These are phyloP conservation scores for Aspergillus pseudoviridinutans DNA, from an alignment of 2,329 filamentous ascomycete genomes.

Conservation along the genomic window DNA sequence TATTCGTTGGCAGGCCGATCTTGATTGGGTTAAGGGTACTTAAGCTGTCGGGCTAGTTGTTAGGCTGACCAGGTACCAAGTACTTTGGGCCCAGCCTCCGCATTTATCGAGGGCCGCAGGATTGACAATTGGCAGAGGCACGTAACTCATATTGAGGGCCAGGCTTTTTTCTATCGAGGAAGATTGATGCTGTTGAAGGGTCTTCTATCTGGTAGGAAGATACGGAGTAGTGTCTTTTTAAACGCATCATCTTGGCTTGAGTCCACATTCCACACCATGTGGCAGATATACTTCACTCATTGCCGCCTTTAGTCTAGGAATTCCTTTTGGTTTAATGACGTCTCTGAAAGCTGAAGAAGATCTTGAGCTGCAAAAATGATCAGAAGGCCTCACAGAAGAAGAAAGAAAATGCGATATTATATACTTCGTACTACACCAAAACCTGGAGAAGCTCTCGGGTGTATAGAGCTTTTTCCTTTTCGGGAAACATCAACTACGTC, in stretches of 20 bases:
- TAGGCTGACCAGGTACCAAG: constrained; percentile 3
- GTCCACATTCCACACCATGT: too few relatives aligned
- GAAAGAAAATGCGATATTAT: background rate
- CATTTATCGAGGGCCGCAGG: constrained; percentile 2
- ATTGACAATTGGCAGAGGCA: constrained; percentile 9
- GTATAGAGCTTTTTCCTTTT: too few relatives aligned
- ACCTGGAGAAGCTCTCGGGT: background rate
- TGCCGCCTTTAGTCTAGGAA: too few relatives aligned
- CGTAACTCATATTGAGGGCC: background rate
- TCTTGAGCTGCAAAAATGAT: background rate
- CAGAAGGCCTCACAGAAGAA: background rate
- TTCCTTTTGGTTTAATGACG: background rate
- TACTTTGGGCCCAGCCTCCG: constrained; percentile 9
- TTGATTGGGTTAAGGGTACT: constrained; percentile 12
- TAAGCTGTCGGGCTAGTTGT: constrained; percentile 11
- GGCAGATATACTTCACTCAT: too few relatives aligned
- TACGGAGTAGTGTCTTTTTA: background rate
- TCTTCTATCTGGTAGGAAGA: background rate
- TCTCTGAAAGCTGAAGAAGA: background rate
- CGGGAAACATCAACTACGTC: background rate
- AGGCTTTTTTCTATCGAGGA: background rate
- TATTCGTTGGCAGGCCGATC: background rate
- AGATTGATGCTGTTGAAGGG: background rate
- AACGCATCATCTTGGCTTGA: too few relatives aligned
- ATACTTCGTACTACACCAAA: background rate